These are phyloP conservation scores for Oryza coarctata DNA, from an alignment of 176 grass and related monocot genomes.

Conservation along the genomic window DNA sequence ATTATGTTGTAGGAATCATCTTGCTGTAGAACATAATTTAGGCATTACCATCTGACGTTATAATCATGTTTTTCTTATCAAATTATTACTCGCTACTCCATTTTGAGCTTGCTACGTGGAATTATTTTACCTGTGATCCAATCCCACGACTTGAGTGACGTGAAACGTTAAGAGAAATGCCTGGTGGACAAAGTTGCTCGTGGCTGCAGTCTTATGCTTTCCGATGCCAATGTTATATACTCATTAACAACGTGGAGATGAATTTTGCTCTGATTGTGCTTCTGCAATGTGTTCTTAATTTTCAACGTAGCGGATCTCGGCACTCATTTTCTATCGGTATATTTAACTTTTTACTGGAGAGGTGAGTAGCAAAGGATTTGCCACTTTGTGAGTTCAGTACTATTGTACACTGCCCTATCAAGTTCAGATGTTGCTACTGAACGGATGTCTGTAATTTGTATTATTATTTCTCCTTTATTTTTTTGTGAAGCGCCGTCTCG, in stretches of 20 bases:
- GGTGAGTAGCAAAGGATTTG: too few relatives aligned
- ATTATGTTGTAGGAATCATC: not conserved
- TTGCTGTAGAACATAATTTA: not conserved
- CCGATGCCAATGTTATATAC: not conserved
- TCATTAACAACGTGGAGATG: not conserved
- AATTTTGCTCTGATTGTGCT: not conserved
- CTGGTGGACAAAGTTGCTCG: not conserved
- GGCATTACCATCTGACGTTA: not conserved
- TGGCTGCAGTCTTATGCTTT: not conserved
- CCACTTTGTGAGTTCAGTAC: not conserved
- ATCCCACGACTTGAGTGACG: not conserved
- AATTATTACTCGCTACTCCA: conserved; percentile 8
- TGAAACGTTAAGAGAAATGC: not conserved
- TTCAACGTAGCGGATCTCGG: not conserved
- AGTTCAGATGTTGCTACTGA: not conserved
- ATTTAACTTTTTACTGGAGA: too few relatives aligned
- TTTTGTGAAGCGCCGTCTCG: too few relatives aligned
- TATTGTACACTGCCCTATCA: not conserved
- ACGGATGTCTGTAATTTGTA: conserved; percentile 7
- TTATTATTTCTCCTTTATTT: not conserved
- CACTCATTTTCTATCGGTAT: not conserved
- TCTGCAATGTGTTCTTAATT: not conserved
- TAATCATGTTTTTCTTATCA: not conserved
- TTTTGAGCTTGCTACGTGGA: not conserved
- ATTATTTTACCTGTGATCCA: conserved; percentile 1